Conservation (phyloP, 257 asterid genomes). For the Prunella vulgaris region DNA sequence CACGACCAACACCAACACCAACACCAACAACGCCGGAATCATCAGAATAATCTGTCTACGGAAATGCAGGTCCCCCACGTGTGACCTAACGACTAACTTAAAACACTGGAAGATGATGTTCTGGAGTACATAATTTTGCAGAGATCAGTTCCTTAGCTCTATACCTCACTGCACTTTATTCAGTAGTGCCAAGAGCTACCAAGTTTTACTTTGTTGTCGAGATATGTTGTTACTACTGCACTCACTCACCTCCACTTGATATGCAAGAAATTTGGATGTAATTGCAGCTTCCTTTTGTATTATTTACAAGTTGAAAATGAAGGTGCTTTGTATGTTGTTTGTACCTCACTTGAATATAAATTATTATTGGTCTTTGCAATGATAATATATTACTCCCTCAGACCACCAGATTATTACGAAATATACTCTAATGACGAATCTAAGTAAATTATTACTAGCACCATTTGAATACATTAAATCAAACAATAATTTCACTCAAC, state of each 20-base stretch:
- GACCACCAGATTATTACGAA: no score
- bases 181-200: neutral
- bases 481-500: no score
- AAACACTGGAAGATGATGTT: neutral
- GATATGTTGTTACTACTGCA: conserved; percentile 3
- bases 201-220: neutral
- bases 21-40: neutral
- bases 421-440: no score
- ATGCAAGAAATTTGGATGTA: neutral
- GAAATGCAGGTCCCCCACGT: conserved; percentile 24
- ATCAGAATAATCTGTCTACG: conserved; percentile 22
- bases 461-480: no score
- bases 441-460: no score
- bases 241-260: neutral
- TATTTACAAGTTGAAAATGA: no score
- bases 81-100: neutral
- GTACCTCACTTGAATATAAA: neutral
- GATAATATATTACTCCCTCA: no score
- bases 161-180: neutral
- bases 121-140: neutral
- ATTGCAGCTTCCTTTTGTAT: neutral
- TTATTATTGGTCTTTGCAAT: neutral
- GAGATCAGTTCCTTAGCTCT: neutral
- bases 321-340: no score
- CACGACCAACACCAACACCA: neutral